These are phyloP conservation scores for Malus hybrid DNA, from an alignment of 331 rosid genomes.

Conservation along the genomic window DNA sequence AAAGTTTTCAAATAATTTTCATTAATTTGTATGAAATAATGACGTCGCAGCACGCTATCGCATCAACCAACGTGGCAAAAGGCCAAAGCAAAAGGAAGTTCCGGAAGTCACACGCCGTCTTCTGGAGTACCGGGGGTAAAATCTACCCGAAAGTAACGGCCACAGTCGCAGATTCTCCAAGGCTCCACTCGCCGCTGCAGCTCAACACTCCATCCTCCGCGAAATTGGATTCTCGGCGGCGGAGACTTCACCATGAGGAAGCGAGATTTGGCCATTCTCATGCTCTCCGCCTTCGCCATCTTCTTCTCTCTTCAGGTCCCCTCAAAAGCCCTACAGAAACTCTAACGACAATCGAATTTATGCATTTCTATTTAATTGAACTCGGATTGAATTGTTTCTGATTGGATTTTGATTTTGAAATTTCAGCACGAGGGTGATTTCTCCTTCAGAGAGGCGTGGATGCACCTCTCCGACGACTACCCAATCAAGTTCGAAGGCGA, in stretches of 20 bases:
- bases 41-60: not conserved
- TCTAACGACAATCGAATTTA: not conserved
- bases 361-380: not conserved
- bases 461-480: conserved; percentile 84
- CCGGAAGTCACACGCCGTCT: not conserved
- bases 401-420: not conserved
- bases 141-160: not conserved
- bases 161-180: not conserved
- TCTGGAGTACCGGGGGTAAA: not conserved
- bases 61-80: not conserved
- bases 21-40: too few relatives aligned
- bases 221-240: not conserved
- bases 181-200: not conserved
- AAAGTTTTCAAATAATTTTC: too few relatives aligned
- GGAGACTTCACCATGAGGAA: conserved; percentile 62
- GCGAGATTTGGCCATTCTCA: conserved; percentile 97
- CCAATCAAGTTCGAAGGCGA: conserved; percentile 91
- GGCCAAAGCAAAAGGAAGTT: not conserved
- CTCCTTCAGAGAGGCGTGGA: conserved; percentile 91
- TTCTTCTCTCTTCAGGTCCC: conserved; percentile 93
- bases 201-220: not conserved
- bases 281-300: conserved; percentile 96
- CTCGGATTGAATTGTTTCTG: not conserved
- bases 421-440: conserved; percentile 89
- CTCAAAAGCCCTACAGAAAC: not conserved